These are phyloP conservation scores for Fibroporia radiculosa DNA, from an alignment of 768 basidiomycete species.

Conservation along the genomic window DNA sequence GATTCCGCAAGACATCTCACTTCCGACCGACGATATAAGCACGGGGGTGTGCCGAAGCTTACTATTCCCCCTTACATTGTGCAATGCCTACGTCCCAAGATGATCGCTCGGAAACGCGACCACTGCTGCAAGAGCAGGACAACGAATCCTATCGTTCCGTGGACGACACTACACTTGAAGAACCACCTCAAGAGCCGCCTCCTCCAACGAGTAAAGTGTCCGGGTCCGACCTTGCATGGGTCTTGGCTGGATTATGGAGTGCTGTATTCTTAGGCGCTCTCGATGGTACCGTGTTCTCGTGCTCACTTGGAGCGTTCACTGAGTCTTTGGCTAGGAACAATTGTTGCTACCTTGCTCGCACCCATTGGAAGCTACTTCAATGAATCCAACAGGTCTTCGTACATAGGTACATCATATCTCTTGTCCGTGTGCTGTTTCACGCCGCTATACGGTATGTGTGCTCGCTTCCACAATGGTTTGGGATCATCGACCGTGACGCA, in stretches of 20 bases:
- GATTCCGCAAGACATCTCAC: slow-evolving; percentile 2
- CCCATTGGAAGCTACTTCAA: slow-evolving; percentile 84
- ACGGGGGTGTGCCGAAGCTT: no score
- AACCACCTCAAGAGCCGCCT: slow-evolving; percentile 2
- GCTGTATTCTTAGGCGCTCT: slow-evolving; percentile 80
- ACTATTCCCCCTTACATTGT: slow-evolving; percentile 4
- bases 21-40: slow-evolving; percentile 17
- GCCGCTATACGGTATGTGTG: slow-evolving; percentile 66
- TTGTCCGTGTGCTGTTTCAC: slow-evolving; percentile 88
- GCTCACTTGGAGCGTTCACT: slow-evolving; percentile 1
- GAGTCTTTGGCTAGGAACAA: slow-evolving; percentile 45
- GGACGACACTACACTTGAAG: slow-evolving; percentile 32
- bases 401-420: slow-evolving; percentile 85
- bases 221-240: slow-evolving; percentile 53
- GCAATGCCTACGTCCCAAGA: slow-evolving; percentile 32
- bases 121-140: slow-evolving; percentile 36
- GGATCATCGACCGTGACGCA: slow-evolving; percentile 25
- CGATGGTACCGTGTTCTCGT: slow-evolving; percentile 47
- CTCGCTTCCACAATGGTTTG: slow-evolving; percentile 10
- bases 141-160: slow-evolving; percentile 34
- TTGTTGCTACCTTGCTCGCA: slow-evolving; percentile 78
- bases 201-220: slow-evolving; percentile 36
- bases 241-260: slow-evolving; percentile 73
- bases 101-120: slow-evolving; percentile 44
- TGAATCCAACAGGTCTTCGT: slow-evolving; percentile 72